A percentile compares a stretch with the other conserved stretches of the same genome.
Conservation (phyloP, 2,329 filamentous ascomycete species). For the Cladosporium velox region DNA sequence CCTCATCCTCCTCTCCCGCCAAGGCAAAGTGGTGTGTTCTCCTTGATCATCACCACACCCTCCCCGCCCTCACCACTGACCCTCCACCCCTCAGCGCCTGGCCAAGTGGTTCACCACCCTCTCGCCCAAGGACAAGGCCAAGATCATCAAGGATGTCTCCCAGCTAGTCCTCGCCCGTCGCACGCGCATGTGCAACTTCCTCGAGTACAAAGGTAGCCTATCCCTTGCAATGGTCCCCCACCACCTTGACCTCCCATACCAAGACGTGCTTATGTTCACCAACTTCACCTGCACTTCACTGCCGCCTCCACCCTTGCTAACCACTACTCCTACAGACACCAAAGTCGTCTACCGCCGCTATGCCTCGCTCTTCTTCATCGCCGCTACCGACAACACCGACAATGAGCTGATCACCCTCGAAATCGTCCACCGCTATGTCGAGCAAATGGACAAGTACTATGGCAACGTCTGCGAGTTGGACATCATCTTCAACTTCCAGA, state of each 20-base stretch:
- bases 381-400: slow-evolving; percentile 92
- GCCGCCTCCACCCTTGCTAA: slow-evolving; percentile 5
- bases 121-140: slow-evolving; percentile 97
- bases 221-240: slow-evolving; percentile 27
- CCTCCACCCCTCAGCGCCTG: slow-evolving; percentile 67
- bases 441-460: slow-evolving; percentile 99
- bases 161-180: slow-evolving; percentile 93
- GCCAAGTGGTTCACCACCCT: slow-evolving; percentile 99
- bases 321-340: slow-evolving; percentile 63
- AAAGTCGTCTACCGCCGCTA: slow-evolving; percentile 99
- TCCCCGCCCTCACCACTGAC: slow-evolving; percentile 20
- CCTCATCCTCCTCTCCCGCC: slow-evolving; percentile 92
- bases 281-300: slow-evolving; percentile 21
- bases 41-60: slow-evolving; percentile 16
- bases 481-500: slow-evolving; percentile 99
- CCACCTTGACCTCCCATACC: slow-evolving; percentile 21
- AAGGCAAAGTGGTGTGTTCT: slow-evolving; percentile 93
- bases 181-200: slow-evolving; percentile 99
- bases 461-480: slow-evolving; percentile 99
- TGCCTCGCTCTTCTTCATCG: slow-evolving; percentile 98
- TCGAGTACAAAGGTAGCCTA: slow-evolving; percentile 89
- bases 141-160: slow-evolving; percentile 99
- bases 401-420: slow-evolving; percentile 98
- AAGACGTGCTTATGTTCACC: slow-evolving; percentile 22
- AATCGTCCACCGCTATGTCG: slow-evolving; percentile 98